Evolutionary conservation across 768 basidiomycete genomes (phyloP), one percentile per base, ranked within the genome.

Genomic region (Tricholoma furcatifolium): DNA sequence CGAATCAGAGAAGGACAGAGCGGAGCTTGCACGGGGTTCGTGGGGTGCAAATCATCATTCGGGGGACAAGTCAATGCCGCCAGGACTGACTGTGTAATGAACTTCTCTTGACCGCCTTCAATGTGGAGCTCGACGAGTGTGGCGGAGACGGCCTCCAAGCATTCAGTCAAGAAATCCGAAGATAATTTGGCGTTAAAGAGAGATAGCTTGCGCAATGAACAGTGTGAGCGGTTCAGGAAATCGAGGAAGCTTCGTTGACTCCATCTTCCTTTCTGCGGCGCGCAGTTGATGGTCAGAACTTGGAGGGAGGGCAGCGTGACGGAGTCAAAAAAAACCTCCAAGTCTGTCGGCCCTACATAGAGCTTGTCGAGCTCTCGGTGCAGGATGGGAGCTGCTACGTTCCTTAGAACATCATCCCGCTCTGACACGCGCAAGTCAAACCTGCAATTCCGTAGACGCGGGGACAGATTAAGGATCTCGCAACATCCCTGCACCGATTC

Each of bases 301-400:
- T 41, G 41, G 15, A 51, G 50, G 31, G 50, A 41, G 10, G 41
- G 50, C 6, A 51, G 23, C 14, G 50, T 51, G 18, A 51, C 50
- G 5, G 41, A 43, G 42, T 43, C 32, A 31, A 51, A 51, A 17
- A 51, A 51, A 4, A 35, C 18, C 20, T 36, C 50, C 6, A 43
- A 42, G 24, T 51, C 43, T 27, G 50, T 51, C 27, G 50, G 50
- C 24, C 50, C 41, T 6, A 51, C 50, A 17, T 51, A 51, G 34
- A 43, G 41, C 42, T 43, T 35, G 34, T 45, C 20, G 6, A 49
- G 48, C n/a, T 43, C 42, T 30, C 35, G 27, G 31, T 35, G 39
- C n/a, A 32, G 7, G 14, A 31, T 18, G 14, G 39, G 52, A 20
- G 15, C 3, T 51, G 31, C 17, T 3, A 7, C 27, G 27, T 27